phyloP scores from a whole-genome alignment of 2,329 filamentous ascomycete species.

The Colletotrichum zoysiae region DNA sequence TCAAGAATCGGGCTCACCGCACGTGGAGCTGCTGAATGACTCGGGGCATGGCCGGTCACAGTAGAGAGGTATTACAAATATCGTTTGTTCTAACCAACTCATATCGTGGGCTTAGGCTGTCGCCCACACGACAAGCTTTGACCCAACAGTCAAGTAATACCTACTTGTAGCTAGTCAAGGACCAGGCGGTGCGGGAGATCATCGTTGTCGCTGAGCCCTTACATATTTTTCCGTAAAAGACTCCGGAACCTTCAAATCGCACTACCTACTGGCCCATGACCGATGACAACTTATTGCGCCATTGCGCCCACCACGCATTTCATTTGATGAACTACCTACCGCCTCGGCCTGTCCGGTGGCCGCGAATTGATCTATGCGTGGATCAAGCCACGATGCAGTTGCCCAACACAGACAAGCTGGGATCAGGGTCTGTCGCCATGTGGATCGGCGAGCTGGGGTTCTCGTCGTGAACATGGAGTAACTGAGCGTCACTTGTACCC shows the following conservation, averaged over 20 bases:
- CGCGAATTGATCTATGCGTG: slow-evolving; percentile 10
- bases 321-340: slow-evolving; percentile 15
- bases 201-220: neutral
- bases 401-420: slow-evolving; percentile 8
- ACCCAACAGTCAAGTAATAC: neutral
- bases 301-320: slow-evolving; percentile 28
- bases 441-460: slow-evolving; percentile 29
- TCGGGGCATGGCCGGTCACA: too few relatives aligned
- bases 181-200: slow-evolving; percentile 29
- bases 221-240: slow-evolving; percentile 38
- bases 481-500: fast-evolving
- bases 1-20: neutral
- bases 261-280: slow-evolving; percentile 25
- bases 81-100: neutral
- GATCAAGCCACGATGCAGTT: slow-evolving; percentile 1
- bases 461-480: neutral
- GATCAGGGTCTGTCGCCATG: slow-evolving; percentile 7
- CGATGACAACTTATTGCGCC: slow-evolving; percentile 41
- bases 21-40: neutral
- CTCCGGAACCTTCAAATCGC: slow-evolving; percentile 32
- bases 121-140: too few relatives aligned
- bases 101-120: neutral
- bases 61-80: neutral
- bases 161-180: neutral
- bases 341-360: neutral